Base-by-base conservation (phyloP, 2,329 filamentous ascomycete species). In the Malbranchea cinnamomea region DNA sequence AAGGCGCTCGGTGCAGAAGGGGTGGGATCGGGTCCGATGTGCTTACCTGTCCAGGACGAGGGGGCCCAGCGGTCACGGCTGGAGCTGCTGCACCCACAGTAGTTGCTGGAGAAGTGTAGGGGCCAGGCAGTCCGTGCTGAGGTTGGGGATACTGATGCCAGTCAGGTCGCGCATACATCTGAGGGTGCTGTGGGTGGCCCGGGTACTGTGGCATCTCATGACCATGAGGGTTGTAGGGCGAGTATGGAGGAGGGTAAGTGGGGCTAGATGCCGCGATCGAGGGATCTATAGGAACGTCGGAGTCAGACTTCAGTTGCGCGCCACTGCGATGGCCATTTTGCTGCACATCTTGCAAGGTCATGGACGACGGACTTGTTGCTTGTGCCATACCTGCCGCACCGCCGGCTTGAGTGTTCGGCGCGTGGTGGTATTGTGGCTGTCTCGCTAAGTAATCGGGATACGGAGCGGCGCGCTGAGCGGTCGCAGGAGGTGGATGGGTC, bases 281-380 rank as follows among this genome's bases (percentile, higher is more conserved):
- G 52, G 85, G 84, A 91, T 94, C 87, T 94, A 92, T 85, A 78
- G 83, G 83, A 67, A 91, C 74, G 75, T 83, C 78, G 72, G 71
- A 72, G 83, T 93, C 81, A 93, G 85, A 91, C 62, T 83, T 85
- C 63, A 77, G 70, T 68, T 73, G 67, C 48, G 53, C 48, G 57
- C 70, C 67, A 64, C 71, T 68, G 65, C 76, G 77, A 76, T 79
- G 74, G 70, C 67, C 60, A 65, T 62, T 77, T 64, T 69, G 67
- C 51, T 66, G 65, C 57, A 67, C 79, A 82, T 84, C 79, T 71
- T 75, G 71, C 66, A 81, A 67, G 74, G 78, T 49, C 40, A 44
- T 71, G 63, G 82, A 93, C n/a, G n/a, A n/a, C 84, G 82, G 81
- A 93, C 85, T 93, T 78, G 82, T 82, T 78, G 83, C 74, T 82